These are phyloP conservation scores for Saccharum spontaneum DNA, from an alignment of 176 grass and related monocot species.

Conservation along the genomic window DNA sequence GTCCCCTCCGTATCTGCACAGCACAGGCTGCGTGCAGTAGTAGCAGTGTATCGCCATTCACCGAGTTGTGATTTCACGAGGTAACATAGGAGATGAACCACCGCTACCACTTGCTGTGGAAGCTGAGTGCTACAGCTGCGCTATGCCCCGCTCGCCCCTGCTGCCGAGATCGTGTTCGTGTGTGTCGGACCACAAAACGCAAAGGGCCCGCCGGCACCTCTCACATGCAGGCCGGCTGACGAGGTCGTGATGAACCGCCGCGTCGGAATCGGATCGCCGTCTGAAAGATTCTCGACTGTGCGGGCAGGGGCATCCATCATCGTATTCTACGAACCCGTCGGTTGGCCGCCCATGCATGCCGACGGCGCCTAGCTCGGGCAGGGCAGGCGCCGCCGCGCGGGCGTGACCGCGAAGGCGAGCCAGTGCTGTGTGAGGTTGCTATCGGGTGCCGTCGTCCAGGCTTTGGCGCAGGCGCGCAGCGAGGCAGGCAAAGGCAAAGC, in stretches of 20 bases:
- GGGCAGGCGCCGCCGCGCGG: too few species aligned
- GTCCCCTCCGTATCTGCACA: neutral
- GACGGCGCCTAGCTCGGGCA: neutral
- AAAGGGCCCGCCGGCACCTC: neutral
- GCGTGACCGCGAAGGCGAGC: neutral
- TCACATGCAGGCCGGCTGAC: too few species aligned
- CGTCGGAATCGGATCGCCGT: too few species aligned
- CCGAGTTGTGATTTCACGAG: neutral
- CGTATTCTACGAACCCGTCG: neutral
- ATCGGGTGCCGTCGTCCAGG: neutral
- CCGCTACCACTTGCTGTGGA: neutral
- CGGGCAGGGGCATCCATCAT: neutral
- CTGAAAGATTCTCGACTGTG: neutral
- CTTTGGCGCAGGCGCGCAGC: neutral
- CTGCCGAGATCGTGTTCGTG: neutral
- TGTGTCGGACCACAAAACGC: neutral
- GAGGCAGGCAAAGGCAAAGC: neutral
- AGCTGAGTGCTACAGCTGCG: neutral
- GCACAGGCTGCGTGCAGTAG: neutral
- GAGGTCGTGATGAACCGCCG: too few species aligned
- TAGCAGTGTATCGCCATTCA: too few species aligned
- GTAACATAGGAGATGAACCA: neutral
- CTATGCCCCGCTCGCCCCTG: too few species aligned
- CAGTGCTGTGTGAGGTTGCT: neutral
- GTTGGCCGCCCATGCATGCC: neutral